Conservation (phyloP, 164 flowering plant species). For the Amborella trichopoda region DNA sequence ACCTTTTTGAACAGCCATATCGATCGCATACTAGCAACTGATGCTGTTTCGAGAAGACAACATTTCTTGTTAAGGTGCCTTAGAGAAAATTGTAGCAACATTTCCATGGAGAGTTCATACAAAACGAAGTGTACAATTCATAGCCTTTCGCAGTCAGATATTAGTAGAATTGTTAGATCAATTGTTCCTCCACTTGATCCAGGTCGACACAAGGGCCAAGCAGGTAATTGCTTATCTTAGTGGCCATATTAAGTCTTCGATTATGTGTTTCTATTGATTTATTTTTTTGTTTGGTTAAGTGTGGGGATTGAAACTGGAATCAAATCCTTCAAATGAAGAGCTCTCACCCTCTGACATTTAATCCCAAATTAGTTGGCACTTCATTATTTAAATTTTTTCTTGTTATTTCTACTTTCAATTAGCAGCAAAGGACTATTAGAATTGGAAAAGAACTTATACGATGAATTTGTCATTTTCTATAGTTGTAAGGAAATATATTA, state of each 20-base stretch:
- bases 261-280: background rate
- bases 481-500: background rate
- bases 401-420: background rate
- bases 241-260: background rate
- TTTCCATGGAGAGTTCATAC: constrained; percentile 8
- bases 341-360: background rate
- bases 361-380: background rate
- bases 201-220: constrained; percentile 80
- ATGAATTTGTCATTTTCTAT: background rate
- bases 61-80: constrained; percentile 43
- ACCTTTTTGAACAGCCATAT: constrained; percentile 9
- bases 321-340: background rate
- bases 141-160: constrained; percentile 48
- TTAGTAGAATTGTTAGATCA: constrained; percentile 43
- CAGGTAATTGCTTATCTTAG: constrained; percentile 34
- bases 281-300: background rate
- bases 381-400: background rate
- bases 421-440: no score
- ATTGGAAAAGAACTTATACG: background rate
- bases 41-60: constrained; percentile 50
- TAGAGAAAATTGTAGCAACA: constrained; percentile 13
- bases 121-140: constrained; percentile 8
- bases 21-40: constrained; percentile 19
- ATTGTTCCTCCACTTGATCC: constrained; percentile 69
- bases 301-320: background rate